Evolutionary conservation across 768 basidiomycete species (phyloP).

Genomic region (Phanerochaete sordida): DNA sequence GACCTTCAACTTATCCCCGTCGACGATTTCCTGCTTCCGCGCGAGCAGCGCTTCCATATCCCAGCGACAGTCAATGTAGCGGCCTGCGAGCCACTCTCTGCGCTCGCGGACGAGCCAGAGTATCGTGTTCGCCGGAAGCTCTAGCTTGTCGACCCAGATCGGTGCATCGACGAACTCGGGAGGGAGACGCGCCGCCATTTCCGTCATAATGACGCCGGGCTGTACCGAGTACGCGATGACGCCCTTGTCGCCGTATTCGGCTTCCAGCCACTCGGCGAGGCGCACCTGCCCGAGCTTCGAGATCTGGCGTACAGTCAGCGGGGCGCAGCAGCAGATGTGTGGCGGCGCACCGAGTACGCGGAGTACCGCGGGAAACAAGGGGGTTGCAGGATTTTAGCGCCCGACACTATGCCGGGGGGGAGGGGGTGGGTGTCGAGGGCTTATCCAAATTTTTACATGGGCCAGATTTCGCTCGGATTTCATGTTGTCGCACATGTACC

Average conservation of each 20-base stretch:
- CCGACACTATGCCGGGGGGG: slow-evolving; percentile 99
- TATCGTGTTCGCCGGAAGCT: slow-evolving; percentile 9
- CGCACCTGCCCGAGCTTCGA: slow-evolving; percentile 5
- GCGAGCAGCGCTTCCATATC: neutral
- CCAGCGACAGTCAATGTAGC: neutral
- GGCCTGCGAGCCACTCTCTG: neutral
- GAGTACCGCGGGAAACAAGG: slow-evolving; percentile 55
- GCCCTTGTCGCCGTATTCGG: slow-evolving; percentile 6
- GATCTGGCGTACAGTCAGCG: neutral
- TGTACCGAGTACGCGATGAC: slow-evolving; percentile 1
- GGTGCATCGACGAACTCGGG: neutral
- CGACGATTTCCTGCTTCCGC: neutral
- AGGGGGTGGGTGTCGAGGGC: slow-evolving; percentile 96
- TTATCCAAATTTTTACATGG: slow-evolving; percentile 79
- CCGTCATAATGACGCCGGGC: slow-evolving; percentile 13
- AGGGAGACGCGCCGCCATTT: slow-evolving; percentile 4
- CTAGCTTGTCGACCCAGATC: slow-evolving; percentile 5
- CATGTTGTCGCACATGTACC: too few species aligned
- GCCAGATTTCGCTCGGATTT: slow-evolving; percentile 77
- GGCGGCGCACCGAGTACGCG: neutral
- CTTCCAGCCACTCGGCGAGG: slow-evolving; percentile 2
- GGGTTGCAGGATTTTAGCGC: slow-evolving; percentile 99
- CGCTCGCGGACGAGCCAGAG: slow-evolving; percentile 7
- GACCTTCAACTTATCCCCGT: neutral
- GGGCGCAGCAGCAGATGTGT: neutral